These are phyloP conservation scores for Porcisia deanei DNA, from an alignment of 208 protist species.

Conservation along the genomic window DNA sequence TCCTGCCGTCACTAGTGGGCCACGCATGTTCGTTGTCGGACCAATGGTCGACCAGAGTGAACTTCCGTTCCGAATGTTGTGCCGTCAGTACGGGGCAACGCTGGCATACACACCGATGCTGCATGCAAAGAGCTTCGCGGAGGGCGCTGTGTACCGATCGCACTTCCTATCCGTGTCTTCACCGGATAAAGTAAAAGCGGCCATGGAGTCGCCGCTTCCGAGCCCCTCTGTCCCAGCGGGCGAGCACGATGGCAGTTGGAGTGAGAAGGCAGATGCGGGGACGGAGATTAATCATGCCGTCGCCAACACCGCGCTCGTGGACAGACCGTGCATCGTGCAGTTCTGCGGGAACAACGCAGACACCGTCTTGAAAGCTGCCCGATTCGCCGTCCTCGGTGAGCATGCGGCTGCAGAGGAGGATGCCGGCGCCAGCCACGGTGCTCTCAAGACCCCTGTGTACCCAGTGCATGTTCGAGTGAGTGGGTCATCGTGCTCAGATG, in stretches of 20 bases:
- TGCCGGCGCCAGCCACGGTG: background rate
- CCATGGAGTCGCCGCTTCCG: conserved; percentile 6
- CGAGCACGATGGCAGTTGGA: too few relatives aligned
- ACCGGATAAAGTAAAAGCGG: conserved; percentile 21
- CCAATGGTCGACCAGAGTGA: conserved; percentile 95
- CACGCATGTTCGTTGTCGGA: conserved; percentile 71
- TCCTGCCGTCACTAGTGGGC: background rate
- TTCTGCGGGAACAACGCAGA: conserved; percentile 82
- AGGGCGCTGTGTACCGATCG: conserved; percentile 54
- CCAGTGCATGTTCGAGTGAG: conserved; percentile 4
- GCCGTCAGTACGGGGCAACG: conserved; percentile 75
- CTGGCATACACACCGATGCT: conserved; percentile 93
- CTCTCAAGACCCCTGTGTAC: conserved; percentile 6
- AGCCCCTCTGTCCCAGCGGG: background rate
- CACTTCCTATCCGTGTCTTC: conserved; percentile 60
- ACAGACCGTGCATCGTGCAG: conserved; percentile 88
- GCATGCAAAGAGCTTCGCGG: conserved; percentile 64
- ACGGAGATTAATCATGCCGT: background rate
- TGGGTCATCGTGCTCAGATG: background rate
- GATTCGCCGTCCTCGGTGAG: conserved; percentile 56
- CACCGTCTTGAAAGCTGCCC: conserved; percentile 61
- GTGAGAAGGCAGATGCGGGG: background rate
- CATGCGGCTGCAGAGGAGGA: background rate
- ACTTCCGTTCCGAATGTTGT: conserved; percentile 90
- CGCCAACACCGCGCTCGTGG: conserved; percentile 33